Evolutionary conservation across 768 basidiomycete genomes (phyloP).

Genomic region (Phanerochaete carnosa): DNA sequence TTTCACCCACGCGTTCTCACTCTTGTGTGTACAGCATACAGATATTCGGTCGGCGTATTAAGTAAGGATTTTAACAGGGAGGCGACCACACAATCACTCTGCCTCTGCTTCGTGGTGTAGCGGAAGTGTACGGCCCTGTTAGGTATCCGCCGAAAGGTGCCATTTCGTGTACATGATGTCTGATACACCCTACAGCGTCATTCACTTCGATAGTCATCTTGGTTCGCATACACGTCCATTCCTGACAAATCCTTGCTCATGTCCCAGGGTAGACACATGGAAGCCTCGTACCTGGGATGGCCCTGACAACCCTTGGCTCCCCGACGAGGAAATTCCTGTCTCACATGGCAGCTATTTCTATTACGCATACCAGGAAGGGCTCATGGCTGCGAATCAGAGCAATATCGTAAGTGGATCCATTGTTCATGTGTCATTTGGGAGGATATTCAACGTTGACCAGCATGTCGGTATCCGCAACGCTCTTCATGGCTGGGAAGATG

Average conservation of each 20-base stretch:
- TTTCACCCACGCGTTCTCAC: constrained; percentile 32
- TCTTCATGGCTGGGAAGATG: constrained; percentile 25
- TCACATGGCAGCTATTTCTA: constrained; percentile 32
- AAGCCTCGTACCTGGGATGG: constrained; percentile 13
- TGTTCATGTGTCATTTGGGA: no score
- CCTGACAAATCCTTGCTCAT: not conserved
- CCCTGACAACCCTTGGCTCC: constrained; percentile 26
- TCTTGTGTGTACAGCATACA: constrained; percentile 14
- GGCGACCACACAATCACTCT: constrained; percentile 31
- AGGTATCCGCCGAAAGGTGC: no score
- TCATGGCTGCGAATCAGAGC: constrained; percentile 27
- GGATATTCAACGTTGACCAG: constrained; percentile 9
- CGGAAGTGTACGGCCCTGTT: constrained; percentile 29
- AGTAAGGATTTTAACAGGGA: constrained; percentile 15
- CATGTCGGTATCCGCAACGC: constrained; percentile 30
- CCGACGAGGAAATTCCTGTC: constrained; percentile 28
- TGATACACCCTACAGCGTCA: constrained; percentile 19
- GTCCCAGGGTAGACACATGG: constrained; percentile 16
- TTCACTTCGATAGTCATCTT: constrained; percentile 32
- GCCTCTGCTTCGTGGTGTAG: constrained; percentile 28
- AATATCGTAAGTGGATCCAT: constrained; percentile 26
- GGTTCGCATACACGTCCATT: constrained; percentile 10
- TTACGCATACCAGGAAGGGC: constrained; percentile 30
- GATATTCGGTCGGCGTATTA: not conserved
- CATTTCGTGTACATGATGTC: no score